Evolutionary conservation across 306 rosid species (phyloP).

Genomic region (Lagenaria siceraria): DNA sequence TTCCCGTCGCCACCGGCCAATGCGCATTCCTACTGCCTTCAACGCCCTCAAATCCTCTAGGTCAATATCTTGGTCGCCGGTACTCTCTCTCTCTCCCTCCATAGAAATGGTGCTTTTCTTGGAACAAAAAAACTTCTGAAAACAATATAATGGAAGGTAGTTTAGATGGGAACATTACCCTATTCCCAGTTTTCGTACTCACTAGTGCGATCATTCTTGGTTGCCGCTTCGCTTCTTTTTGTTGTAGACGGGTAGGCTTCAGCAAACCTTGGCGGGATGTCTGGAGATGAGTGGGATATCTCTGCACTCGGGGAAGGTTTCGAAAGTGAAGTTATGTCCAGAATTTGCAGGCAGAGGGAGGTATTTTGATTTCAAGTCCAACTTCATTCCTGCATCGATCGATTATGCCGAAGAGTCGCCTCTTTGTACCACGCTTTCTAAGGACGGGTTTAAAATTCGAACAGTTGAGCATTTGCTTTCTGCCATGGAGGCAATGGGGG

Average conservation of each 20-base stretch:
- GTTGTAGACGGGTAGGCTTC: conserved; percentile 60
- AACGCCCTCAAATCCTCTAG: conserved; percentile 2
- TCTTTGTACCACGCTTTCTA: conserved; percentile 61
- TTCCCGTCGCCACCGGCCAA: neutral
- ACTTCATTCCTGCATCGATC: conserved; percentile 41
- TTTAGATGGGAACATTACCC: neutral
- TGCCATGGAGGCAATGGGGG: conserved; percentile 76
- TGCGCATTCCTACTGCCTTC: neutral
- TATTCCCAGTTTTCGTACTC: neutral
- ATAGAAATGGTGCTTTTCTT: neutral
- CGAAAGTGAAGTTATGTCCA: conserved; percentile 59
- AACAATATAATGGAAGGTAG: neutral
- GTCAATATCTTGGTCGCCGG: conserved; percentile 2
- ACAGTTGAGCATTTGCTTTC: conserved; percentile 92
- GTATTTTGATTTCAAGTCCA: conserved; percentile 42
- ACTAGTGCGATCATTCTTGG: neutral
- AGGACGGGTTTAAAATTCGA: conserved; percentile 48
- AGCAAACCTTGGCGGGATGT: conserved; percentile 65
- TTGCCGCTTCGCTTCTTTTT: neutral
- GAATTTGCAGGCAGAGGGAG: conserved; percentile 66
- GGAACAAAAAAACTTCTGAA: neutral
- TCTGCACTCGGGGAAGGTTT: conserved; percentile 53
- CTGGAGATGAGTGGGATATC: conserved; percentile 52
- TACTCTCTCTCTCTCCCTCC: neutral
- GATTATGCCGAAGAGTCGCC: conserved; percentile 53